A percentile compares a stretch with the other conserved stretches of the same genome.
phyloP scores from a whole-genome alignment of 495 filamentous ascomycete species.

The Aspergillus heteromorphus region DNA sequence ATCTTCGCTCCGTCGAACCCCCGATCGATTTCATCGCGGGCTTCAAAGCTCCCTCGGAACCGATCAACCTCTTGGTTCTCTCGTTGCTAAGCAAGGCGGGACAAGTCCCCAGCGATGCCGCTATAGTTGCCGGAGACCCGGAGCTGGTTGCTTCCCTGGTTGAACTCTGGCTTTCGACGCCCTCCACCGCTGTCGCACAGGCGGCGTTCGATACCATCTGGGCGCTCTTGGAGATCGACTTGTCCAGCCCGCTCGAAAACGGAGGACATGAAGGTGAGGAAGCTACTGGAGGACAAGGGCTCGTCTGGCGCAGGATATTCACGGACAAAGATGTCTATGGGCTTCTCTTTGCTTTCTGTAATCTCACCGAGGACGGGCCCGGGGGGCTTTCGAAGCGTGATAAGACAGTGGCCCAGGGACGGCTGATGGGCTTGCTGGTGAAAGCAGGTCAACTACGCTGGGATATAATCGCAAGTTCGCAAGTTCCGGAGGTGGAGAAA shows the following conservation, averaged over 20 bases:
- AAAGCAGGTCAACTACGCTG: slow-evolving; percentile 62
- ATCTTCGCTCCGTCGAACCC: slow-evolving; percentile 41
- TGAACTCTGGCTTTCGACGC: slow-evolving; percentile 64
- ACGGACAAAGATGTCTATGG: slow-evolving; percentile 60
- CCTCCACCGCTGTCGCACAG: slow-evolving; percentile 67
- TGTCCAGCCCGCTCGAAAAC: slow-evolving; percentile 34
- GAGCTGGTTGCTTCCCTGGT: slow-evolving; percentile 57
- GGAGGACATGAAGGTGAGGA: slow-evolving; percentile 37
- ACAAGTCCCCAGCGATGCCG: slow-evolving; percentile 53
- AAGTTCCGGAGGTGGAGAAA: slow-evolving; percentile 55
- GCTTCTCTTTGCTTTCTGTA: slow-evolving; percentile 58
- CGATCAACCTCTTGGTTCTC: slow-evolving; percentile 67
- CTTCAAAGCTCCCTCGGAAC: slow-evolving; percentile 54
- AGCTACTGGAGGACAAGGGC: slow-evolving; percentile 52
- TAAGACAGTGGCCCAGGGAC: slow-evolving; percentile 71
- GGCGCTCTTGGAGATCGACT: slow-evolving; percentile 65
- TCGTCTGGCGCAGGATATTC: slow-evolving; percentile 70
- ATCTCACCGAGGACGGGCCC: slow-evolving; percentile 36
- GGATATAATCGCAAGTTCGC: slow-evolving; percentile 51
- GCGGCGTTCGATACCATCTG: slow-evolving; percentile 61
- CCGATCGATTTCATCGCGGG: slow-evolving; percentile 44
- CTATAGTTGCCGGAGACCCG: slow-evolving; percentile 61
- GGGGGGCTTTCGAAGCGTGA: slow-evolving; percentile 51
- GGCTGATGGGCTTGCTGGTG: slow-evolving; percentile 65
- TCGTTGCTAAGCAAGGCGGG: slow-evolving; percentile 69